A percentile compares a stretch with the other conserved stretches of the same genome.
Conservation (phyloP, 2,329 filamentous ascomycete species). For the Immersiporthe knoxdaviesiana region DNA sequence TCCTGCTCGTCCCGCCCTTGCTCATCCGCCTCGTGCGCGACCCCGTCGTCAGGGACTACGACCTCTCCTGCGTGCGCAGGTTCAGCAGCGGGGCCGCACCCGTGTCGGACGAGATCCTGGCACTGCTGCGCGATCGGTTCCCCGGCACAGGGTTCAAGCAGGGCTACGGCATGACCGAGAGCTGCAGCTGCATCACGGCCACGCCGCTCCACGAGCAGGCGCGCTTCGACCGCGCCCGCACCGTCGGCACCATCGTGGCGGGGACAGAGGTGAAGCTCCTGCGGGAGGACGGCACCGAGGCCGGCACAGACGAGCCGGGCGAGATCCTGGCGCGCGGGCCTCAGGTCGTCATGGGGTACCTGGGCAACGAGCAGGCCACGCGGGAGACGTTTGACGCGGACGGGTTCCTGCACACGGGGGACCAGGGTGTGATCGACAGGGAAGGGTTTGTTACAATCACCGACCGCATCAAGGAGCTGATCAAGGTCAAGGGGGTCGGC, state of each 20-base stretch:
- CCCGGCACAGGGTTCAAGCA: slow-evolving; percentile 65
- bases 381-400: slow-evolving; percentile 55
- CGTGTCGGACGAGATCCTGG: slow-evolving; percentile 58
- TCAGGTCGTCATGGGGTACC: slow-evolving; percentile 54
- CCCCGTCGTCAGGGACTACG: slow-evolving; percentile 56
- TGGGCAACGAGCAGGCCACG: slow-evolving; percentile 48
- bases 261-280: slow-evolving; percentile 64
- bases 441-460: slow-evolving; percentile 61
- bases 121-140: slow-evolving; percentile 58
- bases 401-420: slow-evolving; percentile 63
- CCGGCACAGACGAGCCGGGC: slow-evolving; percentile 53
- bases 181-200: slow-evolving; percentile 64
- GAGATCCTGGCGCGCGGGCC: slow-evolving; percentile 48
- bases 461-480: slow-evolving; percentile 66
- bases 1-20: slow-evolving; percentile 63
- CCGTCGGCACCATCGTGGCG: slow-evolving; percentile 59
- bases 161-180: slow-evolving; percentile 72
- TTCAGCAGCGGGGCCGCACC: slow-evolving; percentile 58
- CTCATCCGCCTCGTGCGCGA: slow-evolving; percentile 64
- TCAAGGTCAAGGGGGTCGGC: slow-evolving; percentile 40
- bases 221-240: slow-evolving; percentile 59
- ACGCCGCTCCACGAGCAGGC: slow-evolving; percentile 58
- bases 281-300: slow-evolving; percentile 36
- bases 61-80: slow-evolving; percentile 45
- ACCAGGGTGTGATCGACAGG: slow-evolving; percentile 57